Percentiles rank a stretch among this genome's conserved stretches.
Evolutionary conservation across 2,329 filamentous ascomycete species (phyloP).

Genomic region (Lachnellula occidentalis): DNA sequence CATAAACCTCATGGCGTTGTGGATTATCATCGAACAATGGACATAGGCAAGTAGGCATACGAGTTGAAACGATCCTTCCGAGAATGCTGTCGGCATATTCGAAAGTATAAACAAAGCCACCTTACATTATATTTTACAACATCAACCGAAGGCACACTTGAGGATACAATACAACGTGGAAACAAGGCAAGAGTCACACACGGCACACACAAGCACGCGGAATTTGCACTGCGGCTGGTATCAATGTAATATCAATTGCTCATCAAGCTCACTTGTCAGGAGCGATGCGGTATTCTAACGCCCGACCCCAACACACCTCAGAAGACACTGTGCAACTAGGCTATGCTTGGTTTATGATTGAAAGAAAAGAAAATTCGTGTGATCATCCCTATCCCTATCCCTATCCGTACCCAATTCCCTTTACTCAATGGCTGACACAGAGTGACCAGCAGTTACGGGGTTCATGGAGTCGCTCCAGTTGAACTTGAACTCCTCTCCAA

Average conservation of each 20-base stretch:
- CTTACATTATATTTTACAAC: too few species aligned
- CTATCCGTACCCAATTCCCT: neutral
- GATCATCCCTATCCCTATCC: neutral
- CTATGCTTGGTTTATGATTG: neutral
- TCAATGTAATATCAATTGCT: neutral
- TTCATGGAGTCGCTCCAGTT: constrained; percentile 68
- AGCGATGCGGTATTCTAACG: constrained; percentile 5
- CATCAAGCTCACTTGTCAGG: constrained; percentile 2
- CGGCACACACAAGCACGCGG: neutral
- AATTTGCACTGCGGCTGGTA: neutral
- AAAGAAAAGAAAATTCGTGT: constrained; percentile 5
- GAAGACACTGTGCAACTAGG: neutral
- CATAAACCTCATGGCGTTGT: too few species aligned
- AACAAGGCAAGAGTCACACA: neutral
- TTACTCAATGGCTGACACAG: constrained; percentile 51
- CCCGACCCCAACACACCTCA: neutral
- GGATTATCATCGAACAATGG: too few species aligned
- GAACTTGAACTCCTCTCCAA: constrained; percentile 70
- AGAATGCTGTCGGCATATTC: too few species aligned
- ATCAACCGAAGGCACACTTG: neutral
- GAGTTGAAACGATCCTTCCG: too few species aligned
- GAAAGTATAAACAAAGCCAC: too few species aligned
- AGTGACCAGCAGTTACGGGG: constrained; percentile 52
- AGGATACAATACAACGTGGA: too few species aligned
- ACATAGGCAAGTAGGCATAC: too few species aligned